These are phyloP conservation scores for Chlamydomonas schloesseri DNA, from an alignment of 139 green algal genomes.

Conservation along the genomic window DNA sequence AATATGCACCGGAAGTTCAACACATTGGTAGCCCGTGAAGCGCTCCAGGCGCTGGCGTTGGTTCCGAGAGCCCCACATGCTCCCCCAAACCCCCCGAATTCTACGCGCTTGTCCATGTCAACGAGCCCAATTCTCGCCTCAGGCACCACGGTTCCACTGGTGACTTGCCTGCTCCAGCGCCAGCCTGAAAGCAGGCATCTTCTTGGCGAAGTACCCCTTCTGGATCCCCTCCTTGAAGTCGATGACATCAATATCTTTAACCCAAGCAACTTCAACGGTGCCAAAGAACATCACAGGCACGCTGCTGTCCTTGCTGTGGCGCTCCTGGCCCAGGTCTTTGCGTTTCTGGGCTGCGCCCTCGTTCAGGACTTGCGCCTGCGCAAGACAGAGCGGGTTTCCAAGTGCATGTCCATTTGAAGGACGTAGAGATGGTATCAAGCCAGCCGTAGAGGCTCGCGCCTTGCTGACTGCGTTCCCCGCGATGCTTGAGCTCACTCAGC, in stretches of 20 bases:
- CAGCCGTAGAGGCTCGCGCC: neutral
- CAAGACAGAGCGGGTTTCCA: no score
- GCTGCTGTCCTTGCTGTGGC: constrained; percentile 39
- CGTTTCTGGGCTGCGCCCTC: constrained; percentile 38
- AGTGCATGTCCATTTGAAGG: no score
- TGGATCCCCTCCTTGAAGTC: constrained; percentile 60
- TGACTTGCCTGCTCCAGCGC: constrained; percentile 52
- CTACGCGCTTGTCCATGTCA: no score
- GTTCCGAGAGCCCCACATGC: no score
- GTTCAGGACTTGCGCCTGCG: constrained; percentile 56
- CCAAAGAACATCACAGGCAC: constrained; percentile 84
- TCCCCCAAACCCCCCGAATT: no score
- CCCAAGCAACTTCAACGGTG: constrained; percentile 81
- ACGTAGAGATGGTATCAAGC: neutral
- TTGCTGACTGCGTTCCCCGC: neutral
- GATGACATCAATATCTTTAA: constrained; percentile 58
- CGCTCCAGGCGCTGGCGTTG: no score
- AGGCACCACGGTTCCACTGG: neutral
- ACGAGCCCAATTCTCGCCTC: neutral
- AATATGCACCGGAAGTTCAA: no score
- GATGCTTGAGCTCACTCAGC: neutral
- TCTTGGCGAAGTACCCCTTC: constrained; percentile 60
- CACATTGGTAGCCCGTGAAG: no score
- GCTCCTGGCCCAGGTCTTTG: constrained; percentile 54
- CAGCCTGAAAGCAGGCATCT: constrained; percentile 59